phyloP scores from a whole-genome alignment of 345 rosid species.

The Angophora floribunda region DNA sequence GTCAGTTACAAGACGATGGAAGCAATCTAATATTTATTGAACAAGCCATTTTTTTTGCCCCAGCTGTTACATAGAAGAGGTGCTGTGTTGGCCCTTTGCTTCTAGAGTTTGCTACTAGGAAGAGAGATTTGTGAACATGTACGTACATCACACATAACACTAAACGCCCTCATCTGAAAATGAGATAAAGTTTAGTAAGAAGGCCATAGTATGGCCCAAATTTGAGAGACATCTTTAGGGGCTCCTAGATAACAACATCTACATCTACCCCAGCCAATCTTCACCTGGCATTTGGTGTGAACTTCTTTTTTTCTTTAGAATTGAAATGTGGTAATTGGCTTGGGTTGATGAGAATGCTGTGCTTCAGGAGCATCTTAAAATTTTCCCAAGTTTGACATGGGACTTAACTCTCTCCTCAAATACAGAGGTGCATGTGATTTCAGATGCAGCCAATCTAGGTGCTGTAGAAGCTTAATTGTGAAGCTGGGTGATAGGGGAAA shows the following conservation, averaged over 20 bases:
- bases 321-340: not conserved
- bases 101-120: not conserved
- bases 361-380: not conserved
- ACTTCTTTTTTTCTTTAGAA: not conserved
- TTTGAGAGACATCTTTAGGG: not conserved
- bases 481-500: not conserved
- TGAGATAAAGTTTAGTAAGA: not conserved
- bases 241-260: not conserved
- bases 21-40: not conserved
- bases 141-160: not conserved
- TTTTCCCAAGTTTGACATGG: not conserved
- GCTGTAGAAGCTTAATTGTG: not conserved
- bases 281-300: not conserved
- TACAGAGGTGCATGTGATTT: not conserved
- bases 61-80: not conserved
- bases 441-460: not conserved
- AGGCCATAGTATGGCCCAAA: not conserved
- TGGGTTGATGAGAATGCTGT: not conserved
- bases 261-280: not conserved
- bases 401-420: not conserved
- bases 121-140: not conserved
- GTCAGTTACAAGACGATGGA: not conserved
- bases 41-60: not conserved
- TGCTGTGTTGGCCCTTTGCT: not conserved
- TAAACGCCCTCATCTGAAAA: not conserved